Conservation (phyloP, 257 asterid species). For the Nicotiana benthamiana region DNA sequence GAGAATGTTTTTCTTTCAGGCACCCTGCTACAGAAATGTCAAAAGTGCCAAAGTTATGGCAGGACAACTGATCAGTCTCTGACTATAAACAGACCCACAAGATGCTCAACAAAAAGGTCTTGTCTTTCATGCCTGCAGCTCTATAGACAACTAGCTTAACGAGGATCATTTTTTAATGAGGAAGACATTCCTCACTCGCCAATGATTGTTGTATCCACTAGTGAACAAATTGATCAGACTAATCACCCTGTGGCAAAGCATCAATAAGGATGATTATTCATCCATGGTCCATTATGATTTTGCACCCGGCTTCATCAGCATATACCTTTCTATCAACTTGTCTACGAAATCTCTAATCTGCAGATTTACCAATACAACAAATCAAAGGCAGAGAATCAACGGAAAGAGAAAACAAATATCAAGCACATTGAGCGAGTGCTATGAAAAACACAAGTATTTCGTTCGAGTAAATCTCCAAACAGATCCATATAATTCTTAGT, state of each 20-base stretch:
- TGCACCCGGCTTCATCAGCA: conserved; percentile 50
- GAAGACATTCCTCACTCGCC: background rate
- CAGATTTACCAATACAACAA: conserved; percentile 11
- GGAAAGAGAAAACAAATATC: background rate
- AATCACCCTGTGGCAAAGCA: conserved; percentile 14
- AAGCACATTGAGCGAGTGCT: background rate
- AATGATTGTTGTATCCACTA: background rate
- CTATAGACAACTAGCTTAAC: background rate
- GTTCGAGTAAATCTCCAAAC: background rate
- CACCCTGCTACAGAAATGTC: background rate
- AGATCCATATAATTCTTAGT: background rate
- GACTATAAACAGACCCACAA: background rate
- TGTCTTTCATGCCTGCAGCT: background rate
- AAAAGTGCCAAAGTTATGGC: background rate
- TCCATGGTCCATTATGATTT: conserved; percentile 33
- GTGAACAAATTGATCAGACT: conserved; percentile 4
- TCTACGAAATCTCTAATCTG: conserved; percentile 99
- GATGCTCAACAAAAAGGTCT: background rate
- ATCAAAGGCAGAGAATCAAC: background rate
- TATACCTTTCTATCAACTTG: conserved; percentile 77
- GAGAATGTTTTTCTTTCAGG: conserved; percentile 13
- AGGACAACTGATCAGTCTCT: conserved; percentile 4
- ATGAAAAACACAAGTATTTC: background rate
- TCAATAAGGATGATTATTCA: conserved; percentile 4
- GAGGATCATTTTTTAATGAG: background rate